Evolutionary conservation across 2,329 filamentous ascomycete genomes (phyloP).

Genomic region (Emmonsia crescens): DNA sequence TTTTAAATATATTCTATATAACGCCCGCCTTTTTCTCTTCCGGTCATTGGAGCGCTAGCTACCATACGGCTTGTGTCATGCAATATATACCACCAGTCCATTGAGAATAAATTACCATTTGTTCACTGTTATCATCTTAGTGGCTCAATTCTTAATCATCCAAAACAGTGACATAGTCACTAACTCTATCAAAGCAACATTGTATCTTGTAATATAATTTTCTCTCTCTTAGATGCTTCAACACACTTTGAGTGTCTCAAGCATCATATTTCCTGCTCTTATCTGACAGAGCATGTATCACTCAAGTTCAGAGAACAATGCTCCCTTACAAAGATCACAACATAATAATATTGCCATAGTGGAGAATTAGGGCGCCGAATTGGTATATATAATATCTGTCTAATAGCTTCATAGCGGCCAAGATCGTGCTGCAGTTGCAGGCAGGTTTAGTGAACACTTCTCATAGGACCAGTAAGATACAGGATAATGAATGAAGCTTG

Average conservation of each 20-base stretch:
- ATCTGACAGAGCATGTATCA: too few relatives aligned
- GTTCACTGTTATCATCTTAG: background rate
- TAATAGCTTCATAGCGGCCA: too few relatives aligned
- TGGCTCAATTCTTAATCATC: background rate
- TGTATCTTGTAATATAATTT: too few relatives aligned
- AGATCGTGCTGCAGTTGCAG: too few relatives aligned
- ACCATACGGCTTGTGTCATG: background rate
- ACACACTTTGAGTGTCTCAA: too few relatives aligned
- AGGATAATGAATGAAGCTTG: background rate
- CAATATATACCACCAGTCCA: background rate
- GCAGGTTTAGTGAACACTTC: background rate
- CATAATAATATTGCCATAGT: background rate
- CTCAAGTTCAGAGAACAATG: too few relatives aligned
- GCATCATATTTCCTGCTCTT: too few relatives aligned
- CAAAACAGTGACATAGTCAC: too few relatives aligned
- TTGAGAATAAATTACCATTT: background rate
- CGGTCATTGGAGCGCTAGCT: background rate
- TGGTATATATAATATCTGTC: background rate
- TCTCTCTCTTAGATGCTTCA: too few relatives aligned
- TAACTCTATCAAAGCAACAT: too few relatives aligned
- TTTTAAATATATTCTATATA: background rate
- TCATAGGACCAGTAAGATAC: background rate
- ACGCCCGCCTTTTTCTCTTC: background rate
- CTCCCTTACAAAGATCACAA: too few relatives aligned
- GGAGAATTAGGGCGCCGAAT: background rate